Evolutionary conservation across 441 rosid species (phyloP).

Genomic region (Syzygium syzygioides): DNA sequence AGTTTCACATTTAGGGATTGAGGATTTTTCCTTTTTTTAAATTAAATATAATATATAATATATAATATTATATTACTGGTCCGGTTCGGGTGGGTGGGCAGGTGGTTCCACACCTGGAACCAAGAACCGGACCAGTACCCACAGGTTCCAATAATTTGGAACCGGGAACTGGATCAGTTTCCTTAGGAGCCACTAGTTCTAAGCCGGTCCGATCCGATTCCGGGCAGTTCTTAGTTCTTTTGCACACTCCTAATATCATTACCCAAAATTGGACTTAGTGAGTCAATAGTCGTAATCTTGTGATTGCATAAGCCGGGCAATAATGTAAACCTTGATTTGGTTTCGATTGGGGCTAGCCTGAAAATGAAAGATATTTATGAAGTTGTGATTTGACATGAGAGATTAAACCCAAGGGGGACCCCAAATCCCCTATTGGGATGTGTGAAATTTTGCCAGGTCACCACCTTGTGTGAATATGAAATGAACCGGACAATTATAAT

Average conservation of each 20-base stretch:
- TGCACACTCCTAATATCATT: not conserved
- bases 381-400: not conserved
- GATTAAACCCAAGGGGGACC: not conserved
- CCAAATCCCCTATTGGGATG: rapidly evolving
- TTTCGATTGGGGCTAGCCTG: not conserved
- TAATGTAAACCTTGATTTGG: not conserved
- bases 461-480: not conserved
- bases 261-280: not conserved
- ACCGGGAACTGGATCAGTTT: too few species aligned
- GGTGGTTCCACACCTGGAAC: too few species aligned
- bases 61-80: too few species aligned
- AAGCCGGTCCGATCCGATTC: too few species aligned
- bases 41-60: too few species aligned
- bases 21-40: too few species aligned
- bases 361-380: not conserved
- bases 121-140: too few species aligned
- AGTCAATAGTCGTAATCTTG: not conserved
- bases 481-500: not conserved
- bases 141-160: too few species aligned
- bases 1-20: too few species aligned
- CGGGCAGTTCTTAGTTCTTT: too few species aligned
- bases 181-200: too few species aligned
- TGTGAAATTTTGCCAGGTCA: rapidly evolving
- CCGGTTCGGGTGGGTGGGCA: too few species aligned
- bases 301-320: not conserved